These are phyloP conservation scores for Macadamia tetraphylla DNA, from an alignment of 164 flowering plant species.

Conservation along the genomic window DNA sequence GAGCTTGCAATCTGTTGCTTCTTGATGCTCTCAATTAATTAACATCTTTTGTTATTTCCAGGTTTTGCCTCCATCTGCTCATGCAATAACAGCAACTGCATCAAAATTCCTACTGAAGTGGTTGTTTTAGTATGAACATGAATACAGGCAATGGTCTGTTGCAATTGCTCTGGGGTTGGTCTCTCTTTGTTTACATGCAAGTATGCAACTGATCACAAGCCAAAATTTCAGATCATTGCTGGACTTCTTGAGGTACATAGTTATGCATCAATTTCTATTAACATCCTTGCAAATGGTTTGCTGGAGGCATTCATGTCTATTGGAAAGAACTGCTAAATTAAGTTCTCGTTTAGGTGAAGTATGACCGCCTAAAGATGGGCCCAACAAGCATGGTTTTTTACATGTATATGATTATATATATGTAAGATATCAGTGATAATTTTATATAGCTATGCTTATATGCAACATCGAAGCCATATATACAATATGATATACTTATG, in stretches of 20 bases:
- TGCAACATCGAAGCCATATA: no score
- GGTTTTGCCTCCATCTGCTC: slow-evolving; percentile 83
- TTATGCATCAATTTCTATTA: neutral
- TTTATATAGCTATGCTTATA: no score
- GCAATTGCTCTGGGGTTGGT: slow-evolving; percentile 84
- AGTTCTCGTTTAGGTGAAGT: no score
- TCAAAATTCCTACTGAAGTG: slow-evolving; percentile 65
- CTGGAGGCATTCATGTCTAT: neutral
- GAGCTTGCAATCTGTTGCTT: slow-evolving; percentile 3
- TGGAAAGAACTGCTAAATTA: no score
- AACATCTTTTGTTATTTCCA: slow-evolving; percentile 23
- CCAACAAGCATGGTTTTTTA: no score
- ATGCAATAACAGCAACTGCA: slow-evolving; percentile 57
- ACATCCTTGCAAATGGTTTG: neutral
- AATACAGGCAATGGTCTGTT: slow-evolving; percentile 88
- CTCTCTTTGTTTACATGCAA: slow-evolving; percentile 65
- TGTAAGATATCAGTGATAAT: no score
- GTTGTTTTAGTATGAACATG: slow-evolving; percentile 84
- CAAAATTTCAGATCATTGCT: slow-evolving; percentile 50
- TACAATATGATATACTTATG: no score
- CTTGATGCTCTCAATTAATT: slow-evolving; percentile 4
- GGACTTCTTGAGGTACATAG: slow-evolving; percentile 72
- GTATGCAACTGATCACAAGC: slow-evolving; percentile 79
- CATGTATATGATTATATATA: no score
- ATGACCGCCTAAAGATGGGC: no score